Percentiles rank a stretch among this genome's conserved stretches.
Evolutionary conservation across 1,139 yeast genomes (phyloP).

Genomic region (Kodamaea fungicola): DNA sequence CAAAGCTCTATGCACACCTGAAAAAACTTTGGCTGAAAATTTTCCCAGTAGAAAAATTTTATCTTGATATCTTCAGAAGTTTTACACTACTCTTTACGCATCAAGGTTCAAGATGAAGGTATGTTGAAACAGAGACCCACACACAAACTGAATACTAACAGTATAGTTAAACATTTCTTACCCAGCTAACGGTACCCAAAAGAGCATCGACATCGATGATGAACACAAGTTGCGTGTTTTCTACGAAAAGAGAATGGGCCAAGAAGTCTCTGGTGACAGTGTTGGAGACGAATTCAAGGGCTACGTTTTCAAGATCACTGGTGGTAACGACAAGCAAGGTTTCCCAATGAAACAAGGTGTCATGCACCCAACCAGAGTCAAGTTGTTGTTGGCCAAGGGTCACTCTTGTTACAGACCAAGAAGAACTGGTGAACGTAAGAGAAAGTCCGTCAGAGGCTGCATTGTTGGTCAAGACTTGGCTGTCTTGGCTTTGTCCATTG

Average conservation of each 20-base stretch:
- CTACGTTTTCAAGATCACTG: constrained; percentile 96
- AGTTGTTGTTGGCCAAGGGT: constrained; percentile 89
- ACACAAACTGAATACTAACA: constrained; percentile 11
- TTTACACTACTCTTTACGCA: constrained; percentile 17
- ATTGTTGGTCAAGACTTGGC: constrained; percentile 97
- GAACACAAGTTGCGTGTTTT: constrained; percentile 98
- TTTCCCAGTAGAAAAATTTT: constrained; percentile 12
- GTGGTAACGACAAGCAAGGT: constrained; percentile 99
- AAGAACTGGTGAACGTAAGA: constrained; percentile 99
- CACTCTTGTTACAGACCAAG: constrained; percentile 99
- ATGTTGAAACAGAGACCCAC: constrained; percentile 16
- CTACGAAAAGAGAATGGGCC: constrained; percentile 99
- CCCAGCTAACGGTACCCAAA: constrained; percentile 99
- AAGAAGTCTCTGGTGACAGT: constrained; percentile 98
- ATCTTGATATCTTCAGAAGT: constrained; percentile 6
- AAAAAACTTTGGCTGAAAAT: constrained; percentile 6
- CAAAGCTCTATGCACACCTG: constrained; percentile 3
- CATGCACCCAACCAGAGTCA: constrained; percentile 99
- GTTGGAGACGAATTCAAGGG: constrained; percentile 99
- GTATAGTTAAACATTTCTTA: constrained; percentile 93
- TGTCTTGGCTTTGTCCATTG: constrained; percentile 87
- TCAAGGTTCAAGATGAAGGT: constrained; percentile 38
- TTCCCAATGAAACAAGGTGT: constrained; percentile 99
- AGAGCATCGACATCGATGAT: constrained; percentile 95
- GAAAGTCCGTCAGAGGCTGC: constrained; percentile 99